Evolutionary conservation across 345 rosid species (phyloP), one percentile per base, ranked within the genome.

Genomic region (Durio zibethinus): DNA sequence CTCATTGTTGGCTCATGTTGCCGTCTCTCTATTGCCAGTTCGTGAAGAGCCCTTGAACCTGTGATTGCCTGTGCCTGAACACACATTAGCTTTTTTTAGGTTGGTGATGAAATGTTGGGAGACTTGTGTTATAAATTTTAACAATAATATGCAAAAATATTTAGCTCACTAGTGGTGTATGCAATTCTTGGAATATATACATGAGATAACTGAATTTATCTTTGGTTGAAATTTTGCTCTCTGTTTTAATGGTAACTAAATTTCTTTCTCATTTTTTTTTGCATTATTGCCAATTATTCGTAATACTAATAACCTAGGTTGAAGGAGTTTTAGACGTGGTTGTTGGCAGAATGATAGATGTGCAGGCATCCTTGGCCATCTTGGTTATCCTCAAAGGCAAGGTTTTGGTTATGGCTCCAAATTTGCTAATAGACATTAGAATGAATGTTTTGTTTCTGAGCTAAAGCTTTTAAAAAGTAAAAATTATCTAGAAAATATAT

Each of bases 371-470:
- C 98, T 96, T 80, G 97, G 97, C 54, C 90, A 95, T 40, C 99
- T 97, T 42, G 94, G 94, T 86, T 90, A 81, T 82, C 97, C 94
- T 71, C 91, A 81, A 5, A 83, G 96, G 79, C 94, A 89, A 79
- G 88, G 93, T 75, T 92, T 74, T 86, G 97, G 97, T 52, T 89
- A 79, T 81, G 90, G 90, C 33, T 74, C 87, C 10, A 93, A 85
- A 85, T 96, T 88, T 82, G 77, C 86, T 59, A 93, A 83, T 75
- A 90, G 90, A 78, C 94, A 81, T 80, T 95, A 91, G 27, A 97
- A 92, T 84, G 99, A 96, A 78, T 90, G 95, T 33, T 86, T 92
- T 86, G 95, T 96, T 71, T 93, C 99, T 7, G 99, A 96, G 76
- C 83, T 96, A 63, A 96, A 86, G 84, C 89, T 96, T 86, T 82